Evolutionary conservation across 441 rosid species (phyloP).

Genomic region (Euphorbia corollata): DNA sequence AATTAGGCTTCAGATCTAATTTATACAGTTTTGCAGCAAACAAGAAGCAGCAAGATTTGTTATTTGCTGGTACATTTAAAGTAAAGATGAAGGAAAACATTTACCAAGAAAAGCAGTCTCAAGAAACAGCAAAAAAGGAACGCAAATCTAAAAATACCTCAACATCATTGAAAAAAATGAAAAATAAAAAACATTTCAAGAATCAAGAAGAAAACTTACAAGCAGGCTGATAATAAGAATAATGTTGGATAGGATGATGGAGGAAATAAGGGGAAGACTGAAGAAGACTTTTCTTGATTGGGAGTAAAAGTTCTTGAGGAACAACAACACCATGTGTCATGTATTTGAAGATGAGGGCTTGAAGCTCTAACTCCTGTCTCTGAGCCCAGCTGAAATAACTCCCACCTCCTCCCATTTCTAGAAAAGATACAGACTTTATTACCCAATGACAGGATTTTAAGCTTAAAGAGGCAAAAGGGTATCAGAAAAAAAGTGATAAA

Average conservation of each 20-base stretch:
- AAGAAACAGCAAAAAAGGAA: background rate
- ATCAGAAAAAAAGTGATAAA: constrained; percentile 1
- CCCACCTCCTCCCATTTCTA: constrained; percentile 44
- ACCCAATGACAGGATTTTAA: background rate
- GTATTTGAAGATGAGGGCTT: constrained; percentile 84
- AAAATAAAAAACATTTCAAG: background rate
- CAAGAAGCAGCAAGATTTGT: constrained; percentile 10
- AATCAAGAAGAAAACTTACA: constrained; percentile 40
- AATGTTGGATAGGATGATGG: constrained; percentile 45
- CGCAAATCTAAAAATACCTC: constrained; percentile 9
- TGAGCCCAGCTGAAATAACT: constrained; percentile 70
- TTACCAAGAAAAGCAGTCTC: constrained; percentile 12
- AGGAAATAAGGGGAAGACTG: constrained; percentile 52
- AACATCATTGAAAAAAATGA: background rate
- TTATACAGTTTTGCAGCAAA: background rate
- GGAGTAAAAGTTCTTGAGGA: constrained; percentile 73
- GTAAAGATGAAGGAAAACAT: background rate
- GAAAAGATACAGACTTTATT: background rate
- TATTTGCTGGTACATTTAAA: background rate
- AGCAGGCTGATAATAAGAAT: constrained; percentile 61
- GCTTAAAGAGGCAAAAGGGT: background rate
- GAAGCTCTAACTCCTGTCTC: constrained; percentile 89
- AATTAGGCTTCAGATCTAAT: background rate
- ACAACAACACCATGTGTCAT: constrained; percentile 73
- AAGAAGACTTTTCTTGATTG: constrained; percentile 67